Evolutionary conservation across 768 basidiomycete species (phyloP), one percentile per base, ranked within the genome.

Genomic region (Collybia sordida): DNA sequence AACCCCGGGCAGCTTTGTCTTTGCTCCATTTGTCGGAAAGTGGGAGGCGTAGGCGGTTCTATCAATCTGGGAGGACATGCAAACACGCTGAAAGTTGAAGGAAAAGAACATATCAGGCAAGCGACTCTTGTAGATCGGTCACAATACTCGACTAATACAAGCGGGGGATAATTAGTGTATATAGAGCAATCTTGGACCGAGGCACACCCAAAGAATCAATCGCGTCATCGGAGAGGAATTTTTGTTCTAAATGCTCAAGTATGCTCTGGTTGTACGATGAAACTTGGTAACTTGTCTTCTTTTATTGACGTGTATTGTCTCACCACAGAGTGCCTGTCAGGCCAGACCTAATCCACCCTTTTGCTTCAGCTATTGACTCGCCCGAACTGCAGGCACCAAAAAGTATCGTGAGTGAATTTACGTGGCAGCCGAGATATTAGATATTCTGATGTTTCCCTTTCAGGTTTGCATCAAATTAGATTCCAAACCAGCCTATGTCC

Each of bases 21-120:
- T 4, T 87, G 85, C 60, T 85, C 83, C 27, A 85, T 87, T 53
- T 87, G 85, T 59, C 79, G 85, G 50, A 87, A 87, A 62, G 82
- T 85, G 8, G 84, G 84, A 34, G 85, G 85, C 12, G 67, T 67
- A 0, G 82, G 84, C 11, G 85, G 85, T 0, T 80, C 83, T 2
- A 75, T 86, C 61, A 86, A 86, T 53, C 76, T 87, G n/a, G 80
- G 82, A 19, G 85, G 75, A 1, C 66, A 77, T 40, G 69, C 69
- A 12, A 61, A 79, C 0, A 80, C 80, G 0, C 65, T 87, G 42
- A 65, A 77, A 35, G 60, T 86, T 36, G 71, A 77, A 44, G 85
- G 84, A 0, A 71, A 79, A 45, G 80, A 80, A 50, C 59, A 79
- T 50, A 64, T 86, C 43, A 78, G 77, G 85, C 83, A 34, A 14